Percentiles rank a stretch among this genome's conserved stretches.
phyloP scores from a whole-genome alignment of 768 basidiomycete species.

The Naganishia kalamii region DNA sequence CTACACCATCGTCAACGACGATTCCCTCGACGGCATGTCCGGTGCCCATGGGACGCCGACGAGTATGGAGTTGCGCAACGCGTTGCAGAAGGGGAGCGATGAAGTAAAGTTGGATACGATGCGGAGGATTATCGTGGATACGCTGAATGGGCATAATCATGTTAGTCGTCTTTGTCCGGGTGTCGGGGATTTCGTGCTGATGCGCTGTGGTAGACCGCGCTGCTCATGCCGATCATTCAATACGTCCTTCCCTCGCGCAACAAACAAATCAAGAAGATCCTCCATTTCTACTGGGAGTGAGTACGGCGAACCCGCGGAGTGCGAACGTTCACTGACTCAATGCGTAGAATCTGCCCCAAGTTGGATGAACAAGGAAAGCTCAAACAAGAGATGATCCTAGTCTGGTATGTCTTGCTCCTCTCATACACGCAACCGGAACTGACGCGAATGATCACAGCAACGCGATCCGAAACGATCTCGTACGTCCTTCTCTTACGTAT shows the following conservation, averaged over 20 bases:
- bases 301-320: slow-evolving; percentile 21
- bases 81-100: slow-evolving; percentile 89
- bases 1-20: slow-evolving; percentile 47
- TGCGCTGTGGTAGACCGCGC: slow-evolving; percentile 56
- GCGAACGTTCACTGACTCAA: neutral
- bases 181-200: neutral
- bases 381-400: slow-evolving; percentile 99
- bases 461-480: slow-evolving; percentile 94
- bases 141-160: slow-evolving; percentile 89
- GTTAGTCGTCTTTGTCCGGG: slow-evolving; percentile 50
- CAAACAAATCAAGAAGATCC: slow-evolving; percentile 92
- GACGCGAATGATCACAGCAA: slow-evolving; percentile 55
- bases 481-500: slow-evolving; percentile 48
- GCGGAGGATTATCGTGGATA: slow-evolving; percentile 84
- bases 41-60: slow-evolving; percentile 61
- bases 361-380: slow-evolving; percentile 93
- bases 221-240: slow-evolving; percentile 98
- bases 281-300: slow-evolving; percentile 52
- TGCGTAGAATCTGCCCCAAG: slow-evolving; percentile 78
- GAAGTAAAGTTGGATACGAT: slow-evolving; percentile 95
- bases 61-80: slow-evolving; percentile 70
- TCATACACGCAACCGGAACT: slow-evolving; percentile 8
- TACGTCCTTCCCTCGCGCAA: slow-evolving; percentile 90
- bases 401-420: slow-evolving; percentile 62
- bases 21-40: slow-evolving; percentile 43